These are phyloP conservation scores for Takashimella tepidaria DNA, from an alignment of 1,284 basidiomycete genomes.

Conservation along the genomic window DNA sequence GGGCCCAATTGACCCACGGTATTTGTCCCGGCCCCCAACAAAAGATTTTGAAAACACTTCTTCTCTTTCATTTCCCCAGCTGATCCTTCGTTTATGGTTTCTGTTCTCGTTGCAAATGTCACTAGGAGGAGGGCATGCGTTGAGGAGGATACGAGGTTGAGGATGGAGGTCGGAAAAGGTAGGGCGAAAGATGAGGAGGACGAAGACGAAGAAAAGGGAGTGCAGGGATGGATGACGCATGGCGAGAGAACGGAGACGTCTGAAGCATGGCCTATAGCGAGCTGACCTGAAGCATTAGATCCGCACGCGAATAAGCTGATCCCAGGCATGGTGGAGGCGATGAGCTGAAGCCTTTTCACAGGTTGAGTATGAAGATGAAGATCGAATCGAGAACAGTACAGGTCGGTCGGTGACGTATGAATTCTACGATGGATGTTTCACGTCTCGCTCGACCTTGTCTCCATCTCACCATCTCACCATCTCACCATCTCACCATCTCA, in stretches of 20 bases:
- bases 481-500: too few relatives aligned
- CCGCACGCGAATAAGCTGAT: slow-evolving; percentile 56
- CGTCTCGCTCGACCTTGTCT: too few relatives aligned
- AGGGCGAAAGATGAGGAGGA: slow-evolving; percentile 22
- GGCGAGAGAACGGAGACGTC: slow-evolving; percentile 58
- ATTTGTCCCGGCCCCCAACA: slow-evolving; percentile 41
- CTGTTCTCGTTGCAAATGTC: not conserved
- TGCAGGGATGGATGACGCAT: slow-evolving; percentile 46
- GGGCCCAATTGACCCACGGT: slow-evolving; percentile 40
- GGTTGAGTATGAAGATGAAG: too few relatives aligned
- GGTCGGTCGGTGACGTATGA: too few relatives aligned
- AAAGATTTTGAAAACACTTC: too few relatives aligned
- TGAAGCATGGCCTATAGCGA: slow-evolving; percentile 56
- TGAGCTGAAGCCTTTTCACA: too few relatives aligned
- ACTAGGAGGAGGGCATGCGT: slow-evolving; percentile 36
- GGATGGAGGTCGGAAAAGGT: slow-evolving; percentile 28
- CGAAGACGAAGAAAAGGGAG: slow-evolving; percentile 44
- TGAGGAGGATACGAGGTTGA: slow-evolving; percentile 34
- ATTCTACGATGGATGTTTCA: too few relatives aligned
- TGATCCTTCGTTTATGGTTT: slow-evolving; percentile 1
- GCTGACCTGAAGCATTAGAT: slow-evolving; percentile 72
- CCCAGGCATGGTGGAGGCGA: too few relatives aligned
- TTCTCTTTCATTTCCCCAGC: too few relatives aligned
- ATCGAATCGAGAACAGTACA: too few relatives aligned
- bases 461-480: too few relatives aligned